Evolutionary conservation across 768 basidiomycete genomes (phyloP).

Genomic region (Suillus paluster): DNA sequence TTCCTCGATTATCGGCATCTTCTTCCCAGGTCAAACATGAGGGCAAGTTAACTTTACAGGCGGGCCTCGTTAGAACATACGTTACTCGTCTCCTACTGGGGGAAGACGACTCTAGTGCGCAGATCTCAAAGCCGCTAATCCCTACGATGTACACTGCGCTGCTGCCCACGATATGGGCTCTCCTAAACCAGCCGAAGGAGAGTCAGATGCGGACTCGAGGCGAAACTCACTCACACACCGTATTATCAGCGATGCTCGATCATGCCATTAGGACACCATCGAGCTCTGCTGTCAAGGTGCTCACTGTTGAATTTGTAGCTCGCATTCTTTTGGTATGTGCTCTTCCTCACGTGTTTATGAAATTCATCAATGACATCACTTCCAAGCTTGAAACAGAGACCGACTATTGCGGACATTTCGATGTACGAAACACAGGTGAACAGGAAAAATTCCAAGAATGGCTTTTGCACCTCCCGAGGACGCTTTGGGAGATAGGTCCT

Average conservation of each 20-base stretch:
- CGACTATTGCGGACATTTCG: slow-evolving; percentile 56
- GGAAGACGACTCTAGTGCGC: slow-evolving; percentile 43
- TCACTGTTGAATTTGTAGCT: slow-evolving; percentile 77
- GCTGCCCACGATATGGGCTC: slow-evolving; percentile 79
- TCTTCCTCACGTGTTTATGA: neutral
- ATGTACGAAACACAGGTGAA: slow-evolving; percentile 32
- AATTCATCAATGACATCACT: slow-evolving; percentile 10
- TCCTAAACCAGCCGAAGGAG: slow-evolving; percentile 56
- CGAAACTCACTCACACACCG: slow-evolving; percentile 25
- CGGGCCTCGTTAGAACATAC: slow-evolving; percentile 60
- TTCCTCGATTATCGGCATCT: slow-evolving; percentile 20
- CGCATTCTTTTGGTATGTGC: slow-evolving; percentile 66
- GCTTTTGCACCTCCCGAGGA: slow-evolving; percentile 77
- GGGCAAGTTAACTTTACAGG: slow-evolving; percentile 42
- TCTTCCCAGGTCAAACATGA: slow-evolving; percentile 19
- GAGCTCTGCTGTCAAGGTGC: slow-evolving; percentile 63
- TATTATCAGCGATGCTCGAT: slow-evolving; percentile 60
- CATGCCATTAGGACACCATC: slow-evolving; percentile 66
- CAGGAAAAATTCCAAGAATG: slow-evolving; percentile 56
- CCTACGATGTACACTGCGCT: slow-evolving; percentile 65
- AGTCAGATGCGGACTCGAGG: slow-evolving; percentile 18
- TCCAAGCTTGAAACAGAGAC: slow-evolving; percentile 62
- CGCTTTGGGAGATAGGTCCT: slow-evolving; percentile 82
- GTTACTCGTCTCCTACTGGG: slow-evolving; percentile 62
- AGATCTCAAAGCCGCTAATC: slow-evolving; percentile 56